These are phyloP conservation scores for Phyllosticta citrichinensis DNA, from an alignment of 2,329 filamentous ascomycete species.

Conservation along the genomic window DNA sequence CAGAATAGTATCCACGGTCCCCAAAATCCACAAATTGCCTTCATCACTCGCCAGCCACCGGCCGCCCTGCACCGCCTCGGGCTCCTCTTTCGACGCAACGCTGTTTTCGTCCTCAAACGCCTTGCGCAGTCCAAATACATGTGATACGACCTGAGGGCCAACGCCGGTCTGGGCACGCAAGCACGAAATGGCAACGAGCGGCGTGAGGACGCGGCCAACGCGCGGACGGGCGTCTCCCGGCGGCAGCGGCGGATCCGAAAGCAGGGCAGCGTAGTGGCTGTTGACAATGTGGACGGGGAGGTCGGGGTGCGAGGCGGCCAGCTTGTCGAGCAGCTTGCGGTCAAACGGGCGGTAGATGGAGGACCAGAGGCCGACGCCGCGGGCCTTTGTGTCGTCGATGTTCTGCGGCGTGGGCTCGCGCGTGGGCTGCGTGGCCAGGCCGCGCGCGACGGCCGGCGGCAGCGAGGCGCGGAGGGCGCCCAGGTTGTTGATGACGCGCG, in stretches of 20 bases:
- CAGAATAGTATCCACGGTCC: slow-evolving; percentile 52
- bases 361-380: slow-evolving; percentile 62
- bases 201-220: slow-evolving; percentile 62
- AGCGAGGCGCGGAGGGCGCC: slow-evolving; percentile 59
- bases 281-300: slow-evolving; percentile 70
- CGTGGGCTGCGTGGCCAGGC: slow-evolving; percentile 48
- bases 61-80: slow-evolving; percentile 28
- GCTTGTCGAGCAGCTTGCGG: slow-evolving; percentile 57
- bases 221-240: slow-evolving; percentile 30
- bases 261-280: slow-evolving; percentile 62
- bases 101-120: slow-evolving; percentile 60
- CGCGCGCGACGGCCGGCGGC: slow-evolving; percentile 43
- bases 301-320: slow-evolving; percentile 69
- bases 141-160: slow-evolving; percentile 69
- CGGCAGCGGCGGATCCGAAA: slow-evolving; percentile 46
- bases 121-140: slow-evolving; percentile 73
- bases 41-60: slow-evolving; percentile 56
- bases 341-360: slow-evolving; percentile 69
- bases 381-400: slow-evolving; percentile 43
- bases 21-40: slow-evolving; percentile 53
- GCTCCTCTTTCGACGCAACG: slow-evolving; percentile 37
- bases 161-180: slow-evolving; percentile 72
- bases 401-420: slow-evolving; percentile 39
- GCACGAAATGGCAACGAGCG: slow-evolving; percentile 63
- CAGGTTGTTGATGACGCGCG: slow-evolving; percentile 73